Percentiles rank a stretch among this genome's conserved stretches.
phyloP scores from a whole-genome alignment of 805 yeast species.

The Nakazawaea holstii region DNA sequence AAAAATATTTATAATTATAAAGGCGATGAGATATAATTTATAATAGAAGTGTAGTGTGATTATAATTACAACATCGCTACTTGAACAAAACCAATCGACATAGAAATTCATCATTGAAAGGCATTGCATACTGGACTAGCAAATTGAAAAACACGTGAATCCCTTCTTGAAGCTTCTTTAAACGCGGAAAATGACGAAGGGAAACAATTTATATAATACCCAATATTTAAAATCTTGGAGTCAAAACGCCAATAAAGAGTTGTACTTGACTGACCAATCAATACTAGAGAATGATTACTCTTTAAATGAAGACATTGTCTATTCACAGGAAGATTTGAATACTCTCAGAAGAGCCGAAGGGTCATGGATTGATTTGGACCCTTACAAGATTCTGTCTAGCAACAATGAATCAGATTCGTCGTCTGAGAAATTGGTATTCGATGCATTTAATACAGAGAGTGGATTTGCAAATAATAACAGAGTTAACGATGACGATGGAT shows the following conservation, averaged over 20 bases:
- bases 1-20: too few species aligned
- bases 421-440: background rate
- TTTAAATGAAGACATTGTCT: background rate
- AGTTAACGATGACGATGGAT: background rate
- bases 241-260: constrained; percentile 8
- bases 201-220: constrained; percentile 3
- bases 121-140: too few species aligned
- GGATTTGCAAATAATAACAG: background rate
- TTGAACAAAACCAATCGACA: too few species aligned
- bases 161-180: too few species aligned
- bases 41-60: too few species aligned
- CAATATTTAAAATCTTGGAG: constrained; percentile 9
- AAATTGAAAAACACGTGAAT: too few species aligned
- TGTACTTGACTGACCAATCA: constrained; percentile 2
- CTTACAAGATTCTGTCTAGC: background rate
- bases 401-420: background rate
- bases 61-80: too few species aligned
- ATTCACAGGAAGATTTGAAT: background rate
- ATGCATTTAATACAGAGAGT: too few species aligned
- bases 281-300: constrained; percentile 7
- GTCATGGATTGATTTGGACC: constrained; percentile 8
- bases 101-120: too few species aligned
- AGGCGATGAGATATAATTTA: too few species aligned
- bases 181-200: background rate
- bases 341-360: background rate